Percentiles rank a stretch among this genome's conserved stretches.
phyloP scores from a whole-genome alignment of 169 alveolate species.

The Cryptosporidium sp. region DNA sequence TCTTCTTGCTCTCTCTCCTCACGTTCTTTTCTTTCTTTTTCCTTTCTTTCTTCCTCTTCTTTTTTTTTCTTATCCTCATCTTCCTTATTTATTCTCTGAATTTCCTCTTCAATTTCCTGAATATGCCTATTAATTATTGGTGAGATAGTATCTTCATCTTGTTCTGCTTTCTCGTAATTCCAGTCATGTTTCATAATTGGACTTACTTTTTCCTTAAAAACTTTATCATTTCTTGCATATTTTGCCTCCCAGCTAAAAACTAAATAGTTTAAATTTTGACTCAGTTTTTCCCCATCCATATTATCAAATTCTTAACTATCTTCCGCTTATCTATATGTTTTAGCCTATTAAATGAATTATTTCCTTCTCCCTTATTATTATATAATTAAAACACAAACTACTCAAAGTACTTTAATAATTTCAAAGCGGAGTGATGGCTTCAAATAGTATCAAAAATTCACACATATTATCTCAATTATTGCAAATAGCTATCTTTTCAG shows the following conservation, averaged over 20 bases:
- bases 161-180: background rate
- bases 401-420: background rate
- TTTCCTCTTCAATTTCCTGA: constrained; percentile 31
- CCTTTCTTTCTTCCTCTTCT: constrained; percentile 46
- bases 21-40: background rate
- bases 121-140: constrained; percentile 28
- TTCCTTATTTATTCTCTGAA: constrained; percentile 19
- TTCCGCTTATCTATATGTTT: background rate
- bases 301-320: background rate
- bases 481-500: background rate
- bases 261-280: constrained; percentile 33
- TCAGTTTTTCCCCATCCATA: constrained; percentile 64
- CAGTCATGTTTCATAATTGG: background rate
- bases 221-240: background rate
- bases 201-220: background rate
- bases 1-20: background rate
- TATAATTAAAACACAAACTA: background rate
- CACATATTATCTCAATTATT: background rate
- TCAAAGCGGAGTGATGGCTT: background rate
- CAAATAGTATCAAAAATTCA: background rate
- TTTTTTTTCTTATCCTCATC: background rate
- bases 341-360: background rate
- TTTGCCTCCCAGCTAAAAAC: constrained; percentile 41
- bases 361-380: background rate
- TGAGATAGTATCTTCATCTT: constrained; percentile 47